These are phyloP conservation scores for Boletellus deceptivus DNA, from an alignment of 1,284 basidiomycete species.

Conservation along the genomic window DNA sequence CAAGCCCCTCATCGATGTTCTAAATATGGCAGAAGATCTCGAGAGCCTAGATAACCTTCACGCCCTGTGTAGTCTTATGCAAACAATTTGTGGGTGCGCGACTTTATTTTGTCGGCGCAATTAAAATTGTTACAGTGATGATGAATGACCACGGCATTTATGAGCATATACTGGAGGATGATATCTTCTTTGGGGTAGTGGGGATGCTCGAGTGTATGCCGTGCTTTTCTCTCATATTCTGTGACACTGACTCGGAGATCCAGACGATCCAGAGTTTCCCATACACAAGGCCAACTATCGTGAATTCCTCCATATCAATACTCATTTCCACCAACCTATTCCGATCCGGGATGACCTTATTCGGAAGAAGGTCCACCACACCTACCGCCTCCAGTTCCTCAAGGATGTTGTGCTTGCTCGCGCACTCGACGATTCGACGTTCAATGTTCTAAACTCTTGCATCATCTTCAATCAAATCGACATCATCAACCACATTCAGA, in stretches of 20 bases:
- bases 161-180: slow-evolving; percentile 93
- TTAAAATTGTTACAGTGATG: slow-evolving; percentile 62
- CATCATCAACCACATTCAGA: slow-evolving; percentile 89
- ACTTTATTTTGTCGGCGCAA: slow-evolving; percentile 3
- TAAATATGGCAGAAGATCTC: slow-evolving; percentile 88
- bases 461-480: slow-evolving; percentile 99
- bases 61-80: slow-evolving; percentile 88
- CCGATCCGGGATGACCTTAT: slow-evolving; percentile 72
- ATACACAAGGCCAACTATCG: slow-evolving; percentile 95
- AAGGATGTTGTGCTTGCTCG: slow-evolving; percentile 98
- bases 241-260: slow-evolving; percentile 12
- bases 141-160: slow-evolving; percentile 95
- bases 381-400: slow-evolving; percentile 94
- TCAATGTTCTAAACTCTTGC: slow-evolving; percentile 94
- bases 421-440: slow-evolving; percentile 93
- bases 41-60: slow-evolving; percentile 90
- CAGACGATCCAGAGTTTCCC: slow-evolving; percentile 97
- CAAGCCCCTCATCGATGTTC: slow-evolving; percentile 80
- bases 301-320: slow-evolving; percentile 80
- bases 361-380: slow-evolving; percentile 91
- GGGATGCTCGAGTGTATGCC: slow-evolving; percentile 95
- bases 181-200: slow-evolving; percentile 88
- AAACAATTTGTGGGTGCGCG: slow-evolving; percentile 80
- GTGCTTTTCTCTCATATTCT: slow-evolving; percentile 10
- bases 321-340: slow-evolving; percentile 86